These are phyloP conservation scores for Malbranchea zuffiana DNA, from an alignment of 2,329 filamentous ascomycete species.

Conservation along the genomic window DNA sequence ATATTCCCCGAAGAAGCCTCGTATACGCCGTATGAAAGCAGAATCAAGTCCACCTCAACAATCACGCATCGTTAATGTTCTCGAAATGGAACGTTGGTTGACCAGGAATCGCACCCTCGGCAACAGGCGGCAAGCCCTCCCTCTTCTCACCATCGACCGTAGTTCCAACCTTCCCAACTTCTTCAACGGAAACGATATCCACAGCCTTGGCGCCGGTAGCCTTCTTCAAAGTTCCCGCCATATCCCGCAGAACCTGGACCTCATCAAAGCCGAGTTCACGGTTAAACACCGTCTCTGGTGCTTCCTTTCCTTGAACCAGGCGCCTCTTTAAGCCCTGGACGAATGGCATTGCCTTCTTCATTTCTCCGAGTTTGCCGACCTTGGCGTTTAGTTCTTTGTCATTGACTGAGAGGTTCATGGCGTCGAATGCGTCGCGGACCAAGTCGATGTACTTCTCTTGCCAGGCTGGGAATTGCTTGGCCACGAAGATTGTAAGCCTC, in stretches of 20 bases:
- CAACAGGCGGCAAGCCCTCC: conserved; percentile 46
- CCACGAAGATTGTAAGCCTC: conserved; percentile 76
- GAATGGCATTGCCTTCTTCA: conserved; percentile 98
- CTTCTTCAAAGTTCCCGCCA: conserved; percentile 69
- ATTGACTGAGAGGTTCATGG: conserved; percentile 52
- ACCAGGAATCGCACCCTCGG: conserved; percentile 70
- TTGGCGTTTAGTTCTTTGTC: conserved; percentile 70
- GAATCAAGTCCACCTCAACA: too few species aligned
- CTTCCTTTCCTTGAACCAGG: conserved; percentile 57
- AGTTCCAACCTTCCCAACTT: conserved; percentile 40
- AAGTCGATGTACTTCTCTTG: conserved; percentile 83
- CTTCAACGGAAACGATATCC: conserved; percentile 60
- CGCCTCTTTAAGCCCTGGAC: conserved; percentile 78
- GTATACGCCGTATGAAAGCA: too few species aligned
- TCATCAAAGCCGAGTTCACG: conserved; percentile 83
- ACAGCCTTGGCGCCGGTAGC: conserved; percentile 60
- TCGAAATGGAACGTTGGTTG: conserved; percentile 74
- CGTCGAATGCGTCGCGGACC: conserved; percentile 59
- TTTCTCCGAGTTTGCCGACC: conserved; percentile 65
- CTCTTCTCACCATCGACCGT: conserved; percentile 36
- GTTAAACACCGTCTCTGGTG: conserved; percentile 59
- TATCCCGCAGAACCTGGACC: conserved; percentile 59
- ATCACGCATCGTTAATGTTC: conserved; percentile 50
- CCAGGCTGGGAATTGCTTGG: conserved; percentile 74
- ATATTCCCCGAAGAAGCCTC: too few species aligned